phyloP scores from a whole-genome alignment of 257 asterid genomes.

The Oldenlandia corymbosa region DNA sequence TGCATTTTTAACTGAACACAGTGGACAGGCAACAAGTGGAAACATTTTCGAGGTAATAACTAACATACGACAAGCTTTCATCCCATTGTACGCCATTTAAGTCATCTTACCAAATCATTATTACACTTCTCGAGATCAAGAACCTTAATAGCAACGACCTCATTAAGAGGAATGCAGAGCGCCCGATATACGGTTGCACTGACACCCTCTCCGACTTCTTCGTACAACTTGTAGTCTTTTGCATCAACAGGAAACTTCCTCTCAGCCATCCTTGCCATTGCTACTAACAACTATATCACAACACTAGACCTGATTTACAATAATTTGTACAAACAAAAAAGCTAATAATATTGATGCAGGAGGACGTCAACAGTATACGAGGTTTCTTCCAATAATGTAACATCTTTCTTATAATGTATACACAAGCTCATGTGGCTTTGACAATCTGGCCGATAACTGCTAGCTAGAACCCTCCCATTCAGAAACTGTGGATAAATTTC shows the following conservation, averaged over 20 bases:
- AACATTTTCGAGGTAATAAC: not conserved
- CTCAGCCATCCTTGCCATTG: constrained; percentile 45
- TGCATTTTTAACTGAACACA: not conserved
- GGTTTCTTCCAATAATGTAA: constrained; percentile 28
- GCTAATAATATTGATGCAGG: constrained; percentile 18
- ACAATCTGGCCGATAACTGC: not conserved
- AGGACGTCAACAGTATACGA: constrained; percentile 19
- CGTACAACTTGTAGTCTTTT: constrained; percentile 60
- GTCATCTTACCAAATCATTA: constrained; percentile 77
- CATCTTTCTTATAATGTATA: constrained; percentile 16
- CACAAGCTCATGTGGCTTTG: constrained; percentile 14
- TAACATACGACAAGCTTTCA: no score
- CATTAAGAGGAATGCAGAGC: constrained; percentile 69
- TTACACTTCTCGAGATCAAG: constrained; percentile 97
- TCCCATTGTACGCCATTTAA: no score
- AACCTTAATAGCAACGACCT: constrained; percentile 91
- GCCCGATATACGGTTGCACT: constrained; percentile 94
- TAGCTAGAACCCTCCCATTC: not conserved
- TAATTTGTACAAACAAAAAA: constrained; percentile 22
- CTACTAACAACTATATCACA: constrained; percentile 27
- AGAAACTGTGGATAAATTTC: constrained; percentile 2
- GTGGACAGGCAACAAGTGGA: not conserved
- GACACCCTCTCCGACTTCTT: constrained; percentile 98
- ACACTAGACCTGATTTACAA: constrained; percentile 21
- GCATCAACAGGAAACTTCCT: constrained; percentile 74